phyloP scores from a whole-genome alignment of 371 early-diverging fungal species.

The Parasitella parasitica region DNA sequence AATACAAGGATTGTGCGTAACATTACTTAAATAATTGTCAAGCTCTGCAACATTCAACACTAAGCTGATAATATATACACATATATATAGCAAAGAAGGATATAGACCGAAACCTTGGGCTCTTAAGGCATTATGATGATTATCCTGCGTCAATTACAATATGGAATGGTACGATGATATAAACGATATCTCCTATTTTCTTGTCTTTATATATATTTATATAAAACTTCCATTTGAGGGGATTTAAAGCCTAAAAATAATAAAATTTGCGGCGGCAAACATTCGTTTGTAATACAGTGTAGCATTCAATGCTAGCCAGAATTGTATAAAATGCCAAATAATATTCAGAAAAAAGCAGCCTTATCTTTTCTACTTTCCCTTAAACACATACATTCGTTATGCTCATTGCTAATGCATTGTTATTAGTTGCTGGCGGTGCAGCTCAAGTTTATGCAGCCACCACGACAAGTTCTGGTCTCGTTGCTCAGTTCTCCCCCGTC shows the following conservation, averaged over 20 bases:
- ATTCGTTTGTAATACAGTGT: not conserved
- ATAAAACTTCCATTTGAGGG: not conserved
- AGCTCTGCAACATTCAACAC: not conserved
- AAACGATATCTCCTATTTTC: not conserved
- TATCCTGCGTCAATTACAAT: not conserved
- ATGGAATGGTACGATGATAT: not conserved
- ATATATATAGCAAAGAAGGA: not conserved
- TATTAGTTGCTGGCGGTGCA: constrained; percentile 12
- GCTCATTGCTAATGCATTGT: constrained; percentile 11
- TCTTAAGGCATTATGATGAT: not conserved
- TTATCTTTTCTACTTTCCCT: not conserved
- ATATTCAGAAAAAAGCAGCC: not conserved
- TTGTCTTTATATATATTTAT: not conserved
- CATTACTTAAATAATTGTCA: not conserved
- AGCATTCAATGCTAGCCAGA: not conserved
- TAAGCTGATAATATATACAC: not conserved
- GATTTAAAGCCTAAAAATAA: not conserved
- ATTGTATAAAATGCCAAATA: not conserved
- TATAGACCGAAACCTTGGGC: not conserved
- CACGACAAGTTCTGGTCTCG: not conserved
- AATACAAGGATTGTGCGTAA: not conserved
- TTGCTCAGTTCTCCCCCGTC: constrained; percentile 21
- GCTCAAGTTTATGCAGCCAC: constrained; percentile 17
- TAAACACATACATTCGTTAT: constrained; percentile 9
- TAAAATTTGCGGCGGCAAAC: not conserved